Conservation (phyloP, 192 early-diverging fungal genomes). For the Backusella mclennaniae region DNA sequence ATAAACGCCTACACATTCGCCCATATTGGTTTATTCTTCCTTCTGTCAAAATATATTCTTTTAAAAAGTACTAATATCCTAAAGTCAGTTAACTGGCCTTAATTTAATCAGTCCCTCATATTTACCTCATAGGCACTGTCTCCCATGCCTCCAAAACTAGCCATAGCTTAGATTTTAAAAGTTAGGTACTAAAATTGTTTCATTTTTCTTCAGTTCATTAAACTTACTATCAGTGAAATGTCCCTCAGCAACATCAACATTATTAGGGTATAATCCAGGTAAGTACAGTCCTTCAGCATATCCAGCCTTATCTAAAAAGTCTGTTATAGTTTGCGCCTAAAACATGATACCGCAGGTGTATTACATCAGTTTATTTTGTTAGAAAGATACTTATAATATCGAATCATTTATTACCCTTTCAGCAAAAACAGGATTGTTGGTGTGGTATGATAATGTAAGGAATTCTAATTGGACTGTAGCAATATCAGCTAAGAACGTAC, state of each 20-base stretch:
- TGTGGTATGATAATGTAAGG: slow-evolving; percentile 71
- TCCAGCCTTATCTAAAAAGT: slow-evolving; percentile 6
- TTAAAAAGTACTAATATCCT: slow-evolving; percentile 47
- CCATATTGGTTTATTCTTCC: slow-evolving; percentile 13
- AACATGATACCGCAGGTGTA: neutral
- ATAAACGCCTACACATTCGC: slow-evolving; percentile 21
- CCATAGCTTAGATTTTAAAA: slow-evolving; percentile 3
- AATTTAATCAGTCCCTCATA: neutral
- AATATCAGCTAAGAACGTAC: slow-evolving; percentile 1
- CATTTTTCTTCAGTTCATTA: neutral
- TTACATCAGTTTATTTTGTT: neutral
- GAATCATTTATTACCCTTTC: slow-evolving; percentile 38
- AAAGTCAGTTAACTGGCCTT: neutral
- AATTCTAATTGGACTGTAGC: slow-evolving; percentile 73
- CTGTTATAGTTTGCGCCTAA: slow-evolving; percentile 22
- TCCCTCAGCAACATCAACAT: slow-evolving; percentile 32
- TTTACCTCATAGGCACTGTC: slow-evolving; percentile 58
- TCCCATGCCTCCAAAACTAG: slow-evolving; percentile 40
- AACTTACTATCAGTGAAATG: slow-evolving; percentile 14
- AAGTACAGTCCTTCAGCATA: slow-evolving; percentile 19
- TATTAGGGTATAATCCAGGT: slow-evolving; percentile 57
- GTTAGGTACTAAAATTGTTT: neutral
- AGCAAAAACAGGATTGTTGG: slow-evolving; percentile 64
- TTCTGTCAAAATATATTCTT: slow-evolving; percentile 46
- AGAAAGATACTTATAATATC: neutral